phyloP scores from a whole-genome alignment of 345 rosid genomes.

The Populus pruinosa region DNA sequence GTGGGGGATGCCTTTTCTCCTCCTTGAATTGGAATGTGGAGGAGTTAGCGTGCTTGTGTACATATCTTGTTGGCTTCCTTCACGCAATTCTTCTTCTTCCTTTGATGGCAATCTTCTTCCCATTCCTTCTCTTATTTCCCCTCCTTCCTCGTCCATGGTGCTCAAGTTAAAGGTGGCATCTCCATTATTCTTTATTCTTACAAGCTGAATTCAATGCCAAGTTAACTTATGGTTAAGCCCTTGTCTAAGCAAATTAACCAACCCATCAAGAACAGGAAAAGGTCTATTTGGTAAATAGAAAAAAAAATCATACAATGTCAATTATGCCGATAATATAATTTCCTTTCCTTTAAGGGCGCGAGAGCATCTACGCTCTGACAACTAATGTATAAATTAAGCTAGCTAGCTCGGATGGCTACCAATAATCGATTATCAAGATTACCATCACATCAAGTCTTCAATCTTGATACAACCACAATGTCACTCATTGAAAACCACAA shows the following conservation, averaged over 20 bases:
- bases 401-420: neutral
- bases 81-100: slow-evolving; percentile 60
- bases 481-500: neutral
- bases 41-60: slow-evolving; percentile 53
- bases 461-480: neutral
- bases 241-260: neutral
- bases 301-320: too few species aligned
- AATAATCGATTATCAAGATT: neutral
- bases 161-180: slow-evolving; percentile 51
- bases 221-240: neutral
- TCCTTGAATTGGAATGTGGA: slow-evolving; percentile 55
- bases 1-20: slow-evolving; percentile 87
- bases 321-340: too few species aligned
- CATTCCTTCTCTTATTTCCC: slow-evolving; percentile 37
- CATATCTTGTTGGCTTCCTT: slow-evolving; percentile 53
- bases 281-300: too few species aligned
- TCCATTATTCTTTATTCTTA: slow-evolving; percentile 62
- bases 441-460: neutral
- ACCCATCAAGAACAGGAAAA: neutral
- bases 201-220: slow-evolving; percentile 43
- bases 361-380: too few species aligned
- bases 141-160: slow-evolving; percentile 37
- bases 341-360: too few species aligned
- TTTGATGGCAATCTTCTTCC: slow-evolving; percentile 27
- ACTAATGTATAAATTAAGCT: neutral